phyloP scores from a whole-genome alignment of 2,329 filamentous ascomycete species.

The Boeremia lycopersici region DNA sequence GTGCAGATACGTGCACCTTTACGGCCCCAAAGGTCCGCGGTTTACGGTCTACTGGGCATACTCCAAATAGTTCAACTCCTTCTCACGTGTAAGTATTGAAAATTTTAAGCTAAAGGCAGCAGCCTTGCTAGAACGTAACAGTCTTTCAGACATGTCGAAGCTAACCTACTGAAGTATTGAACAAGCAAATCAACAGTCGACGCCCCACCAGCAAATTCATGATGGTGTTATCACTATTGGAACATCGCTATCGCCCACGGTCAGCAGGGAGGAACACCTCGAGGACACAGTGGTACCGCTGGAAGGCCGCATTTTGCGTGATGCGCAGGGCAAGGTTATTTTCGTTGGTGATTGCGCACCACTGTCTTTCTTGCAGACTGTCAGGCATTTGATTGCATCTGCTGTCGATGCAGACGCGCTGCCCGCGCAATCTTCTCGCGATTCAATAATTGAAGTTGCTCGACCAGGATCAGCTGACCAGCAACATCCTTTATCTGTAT shows the following conservation, averaged over 20 bases:
- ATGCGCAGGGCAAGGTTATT: conserved; percentile 60
- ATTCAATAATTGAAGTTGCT: conserved; percentile 42
- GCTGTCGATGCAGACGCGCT: conserved; percentile 33
- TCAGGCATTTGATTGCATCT: conserved; percentile 56
- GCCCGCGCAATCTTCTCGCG: conserved; percentile 31
- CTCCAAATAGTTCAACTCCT: conserved; percentile 23
- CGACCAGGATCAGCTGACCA: conserved; percentile 25
- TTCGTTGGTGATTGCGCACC: conserved; percentile 62
- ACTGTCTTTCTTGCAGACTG: conserved; percentile 59
- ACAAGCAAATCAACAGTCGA: conserved; percentile 3
- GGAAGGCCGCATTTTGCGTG: conserved; percentile 55
- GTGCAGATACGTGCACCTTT: conserved; percentile 49
- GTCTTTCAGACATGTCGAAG: neutral
- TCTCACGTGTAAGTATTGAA: conserved; percentile 4
- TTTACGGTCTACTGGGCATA: conserved; percentile 39
- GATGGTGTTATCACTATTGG: conserved; percentile 9
- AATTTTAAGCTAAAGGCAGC: neutral
- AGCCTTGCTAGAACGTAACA: neutral
- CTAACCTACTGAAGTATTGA: conserved; percentile 7
- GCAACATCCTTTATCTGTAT: conserved; percentile 32
- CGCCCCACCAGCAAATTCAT: conserved; percentile 9
- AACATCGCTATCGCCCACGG: conserved; percentile 28
- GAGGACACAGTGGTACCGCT: conserved; percentile 51
- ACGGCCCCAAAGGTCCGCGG: conserved; percentile 47
- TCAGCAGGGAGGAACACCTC: conserved; percentile 45